Evolutionary conservation across 2,329 filamentous ascomycete species (phyloP), one percentile per base, ranked within the genome.

Genomic region (Teratosphaeria zuluensis): DNA sequence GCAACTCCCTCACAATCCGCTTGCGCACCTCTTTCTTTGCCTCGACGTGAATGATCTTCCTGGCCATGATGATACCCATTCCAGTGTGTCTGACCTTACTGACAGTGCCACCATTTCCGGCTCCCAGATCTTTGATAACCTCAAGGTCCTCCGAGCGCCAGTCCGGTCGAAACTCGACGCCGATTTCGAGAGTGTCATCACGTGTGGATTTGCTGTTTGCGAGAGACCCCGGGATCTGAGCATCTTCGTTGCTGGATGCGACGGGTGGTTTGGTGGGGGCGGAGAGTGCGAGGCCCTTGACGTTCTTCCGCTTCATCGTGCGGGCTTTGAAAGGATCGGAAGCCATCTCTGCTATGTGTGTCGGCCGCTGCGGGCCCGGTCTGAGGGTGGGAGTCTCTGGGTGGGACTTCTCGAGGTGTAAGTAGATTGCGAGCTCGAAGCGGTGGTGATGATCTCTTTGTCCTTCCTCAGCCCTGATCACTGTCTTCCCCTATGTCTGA

Each of bases 41-140:
- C 74, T 99, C 94, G 70, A 99, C 92, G 66, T 96, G 92, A 67
- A 99, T 99, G 73, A 96, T 94, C 89, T 99, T 99, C 77, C 92
- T 85, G 66, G 94, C 94, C 94, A 99, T 99, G 66, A 95, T 84
- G 19, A 94, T 95, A 72, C 95, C 95, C 38, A 92, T 96, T 38
- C 90, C 91, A 62, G 91, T 84, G 78, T 99, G 92, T 78, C 88
- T 89, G 70, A 99, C 94, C 76, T 99, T 99, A 80, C 92, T 97
- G 69, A 99, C 94, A 21, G 94, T 97, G 59, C 94, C 94, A 70
- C 94, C 94, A 78, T 99, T 99, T 62, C 94, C 94, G 55, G 90
- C 90, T 54, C 94, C 94, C 35, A 99, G 81, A 75, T 99, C 94
- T 77, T 95, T 96, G 67, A 99, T 78, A 38, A 96, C 87, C 66